Evolutionary conservation across 164 flowering plant genomes (phyloP), one percentile per base, ranked within the genome.

Genomic region (Nymphaea thermarum): DNA sequence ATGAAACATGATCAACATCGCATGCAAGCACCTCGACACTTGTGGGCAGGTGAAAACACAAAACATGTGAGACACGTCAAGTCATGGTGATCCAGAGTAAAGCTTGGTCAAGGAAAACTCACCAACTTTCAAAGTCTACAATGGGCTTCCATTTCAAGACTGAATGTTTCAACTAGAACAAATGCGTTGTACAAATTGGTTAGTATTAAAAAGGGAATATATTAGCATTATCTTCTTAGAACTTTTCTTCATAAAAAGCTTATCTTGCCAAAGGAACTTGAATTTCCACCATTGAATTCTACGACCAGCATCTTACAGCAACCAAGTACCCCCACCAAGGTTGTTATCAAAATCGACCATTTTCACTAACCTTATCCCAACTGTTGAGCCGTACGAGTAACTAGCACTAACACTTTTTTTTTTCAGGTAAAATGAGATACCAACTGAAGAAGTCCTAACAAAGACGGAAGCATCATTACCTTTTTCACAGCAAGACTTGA

Each of bases 401-500:
- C 42, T 17, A 43, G 44, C 3, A 60, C 10, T 14, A 65, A 73
- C 60, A 15, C 6, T 4, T 61, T 42, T 16, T 51, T 41, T 0
- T 15, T 42, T 3, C 10, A 43, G 6, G 43, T 12, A 36, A 51
- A 43, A 4, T 25, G 15, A n/a, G n/a, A 47, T 25, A 25, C 36
- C 36, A 25, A 25, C 36, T 25, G 3, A n/a, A 62, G 12, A 55
- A 8, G 16, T 55, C 60, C 16, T 17, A 53, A 60, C 2, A 2
- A 51, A 63, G 43, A 6, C n/a, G 57, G 3, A 44, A 53, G 44
- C 8, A 36, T 17, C 12, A 18, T 62, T 75, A 89, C 97, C 90
- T 92, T 92, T 70, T 92, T 92, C 12, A 89, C 90, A 61, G 98
- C 98, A 65, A 91, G 86, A 44, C 45, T 67, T 43, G 90, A 67